A percentile compares a stretch with the other conserved stretches of the same genome.
Conservation (phyloP, 352 stramenopile species). For the Pythium monospermum region DNA sequence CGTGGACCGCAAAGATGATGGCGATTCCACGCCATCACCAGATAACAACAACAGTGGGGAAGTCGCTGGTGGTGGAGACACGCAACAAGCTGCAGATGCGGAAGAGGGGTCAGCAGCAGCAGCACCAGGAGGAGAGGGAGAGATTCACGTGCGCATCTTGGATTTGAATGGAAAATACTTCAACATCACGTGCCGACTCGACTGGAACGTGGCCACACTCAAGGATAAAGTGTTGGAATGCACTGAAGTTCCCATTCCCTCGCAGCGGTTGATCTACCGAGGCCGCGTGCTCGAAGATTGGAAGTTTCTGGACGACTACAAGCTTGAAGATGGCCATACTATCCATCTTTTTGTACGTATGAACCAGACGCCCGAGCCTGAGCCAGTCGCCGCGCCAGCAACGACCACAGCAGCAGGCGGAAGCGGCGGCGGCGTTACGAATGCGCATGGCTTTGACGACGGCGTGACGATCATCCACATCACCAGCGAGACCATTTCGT, state of each 20-base stretch:
- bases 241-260: slow-evolving; percentile 57
- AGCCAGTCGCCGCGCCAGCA: slow-evolving; percentile 23
- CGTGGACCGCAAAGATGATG: background rate
- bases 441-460: slow-evolving; percentile 31
- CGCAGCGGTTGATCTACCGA: slow-evolving; percentile 90
- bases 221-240: slow-evolving; percentile 72
- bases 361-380: slow-evolving; percentile 49
- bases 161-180: slow-evolving; percentile 87
- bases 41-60: background rate
- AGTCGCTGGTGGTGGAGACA: background rate
- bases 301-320: slow-evolving; percentile 67
- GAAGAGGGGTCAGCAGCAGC: slow-evolving; percentile 1
- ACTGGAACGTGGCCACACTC: slow-evolving; percentile 58
- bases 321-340: slow-evolving; percentile 88
- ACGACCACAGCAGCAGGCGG: slow-evolving; percentile 7
- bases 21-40: background rate
- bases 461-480: slow-evolving; percentile 69
- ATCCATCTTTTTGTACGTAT: slow-evolving; percentile 88
- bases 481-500: slow-evolving; percentile 77
- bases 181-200: slow-evolving; percentile 53
- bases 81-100: background rate
- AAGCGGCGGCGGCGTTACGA: slow-evolving; percentile 15
- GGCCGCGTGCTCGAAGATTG: slow-evolving; percentile 86
- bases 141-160: slow-evolving; percentile 67
- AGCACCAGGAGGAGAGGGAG: slow-evolving; percentile 26